These are phyloP conservation scores for Mesotaenium endlicherianum DNA, from an alignment of 139 green algal genomes.

Conservation along the genomic window DNA sequence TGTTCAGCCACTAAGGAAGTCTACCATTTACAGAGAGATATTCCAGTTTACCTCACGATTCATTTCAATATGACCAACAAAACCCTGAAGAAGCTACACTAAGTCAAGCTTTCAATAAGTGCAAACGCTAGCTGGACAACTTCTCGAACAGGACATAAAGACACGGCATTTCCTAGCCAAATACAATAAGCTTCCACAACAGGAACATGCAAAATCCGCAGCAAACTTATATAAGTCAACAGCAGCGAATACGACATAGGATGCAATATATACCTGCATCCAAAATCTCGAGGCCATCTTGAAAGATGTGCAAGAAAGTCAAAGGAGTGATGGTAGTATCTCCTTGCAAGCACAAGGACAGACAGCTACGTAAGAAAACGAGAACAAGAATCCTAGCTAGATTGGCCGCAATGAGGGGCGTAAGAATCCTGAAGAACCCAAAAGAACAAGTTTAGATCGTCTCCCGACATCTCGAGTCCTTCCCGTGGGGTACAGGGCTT, in stretches of 20 bases:
- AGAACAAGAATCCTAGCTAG: no score
- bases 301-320: background rate
- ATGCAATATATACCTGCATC: background rate
- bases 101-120: background rate
- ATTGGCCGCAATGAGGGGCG: no score
- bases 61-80: background rate
- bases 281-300: background rate
- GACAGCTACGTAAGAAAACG: no score
- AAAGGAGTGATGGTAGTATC: no score
- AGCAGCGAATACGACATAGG: background rate
- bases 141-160: no score
- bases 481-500: no score
- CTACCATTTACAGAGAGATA: background rate
- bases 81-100: background rate
- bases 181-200: background rate
- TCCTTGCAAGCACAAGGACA: no score
- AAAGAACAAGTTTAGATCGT: no score
- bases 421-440: no score
- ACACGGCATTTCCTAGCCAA: no score
- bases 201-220: background rate
- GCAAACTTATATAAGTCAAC: background rate
- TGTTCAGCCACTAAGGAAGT: background rate
- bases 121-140: no score
- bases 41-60: background rate
- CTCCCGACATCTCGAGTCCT: no score